Percentiles rank a stretch among this genome's conserved stretches.
phyloP scores from a whole-genome alignment of 805 yeast species.

The Wickerhamiella spandovensis region DNA sequence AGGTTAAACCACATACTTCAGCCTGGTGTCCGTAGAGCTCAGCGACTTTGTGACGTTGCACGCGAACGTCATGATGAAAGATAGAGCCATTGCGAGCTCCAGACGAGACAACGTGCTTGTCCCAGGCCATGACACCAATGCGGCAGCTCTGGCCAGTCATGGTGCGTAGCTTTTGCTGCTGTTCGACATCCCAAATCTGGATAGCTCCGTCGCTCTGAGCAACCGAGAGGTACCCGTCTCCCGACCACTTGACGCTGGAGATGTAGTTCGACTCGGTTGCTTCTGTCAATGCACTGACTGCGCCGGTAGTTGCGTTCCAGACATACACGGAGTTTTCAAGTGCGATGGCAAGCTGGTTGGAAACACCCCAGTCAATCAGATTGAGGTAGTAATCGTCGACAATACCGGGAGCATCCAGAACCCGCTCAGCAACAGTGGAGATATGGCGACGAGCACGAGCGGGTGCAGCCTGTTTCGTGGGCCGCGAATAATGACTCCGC shows the following conservation, averaged over 20 bases:
- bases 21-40: conserved; percentile 59
- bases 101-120: conserved; percentile 62
- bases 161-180: conserved; percentile 58
- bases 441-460: conserved; percentile 36
- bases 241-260: conserved; percentile 77
- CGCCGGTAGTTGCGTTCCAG: conserved; percentile 82
- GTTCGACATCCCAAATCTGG: conserved; percentile 90
- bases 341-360: conserved; percentile 77
- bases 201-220: conserved; percentile 74
- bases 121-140: conserved; percentile 78
- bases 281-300: conserved; percentile 57
- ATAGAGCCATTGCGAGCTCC: conserved; percentile 81
- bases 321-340: conserved; percentile 70
- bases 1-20: conserved; percentile 85
- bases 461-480: not conserved
- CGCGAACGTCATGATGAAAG: conserved; percentile 79
- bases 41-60: conserved; percentile 58
- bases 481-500: conserved; percentile 9
- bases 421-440: conserved; percentile 81
- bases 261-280: conserved; percentile 36
- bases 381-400: conserved; percentile 86
- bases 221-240: conserved; percentile 76
- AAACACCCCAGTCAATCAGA: conserved; percentile 73
- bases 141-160: conserved; percentile 65
- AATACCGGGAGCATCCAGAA: conserved; percentile 91